These are phyloP conservation scores for Rubia tinctorum DNA, from an alignment of 305 asterid genomes.

Conservation along the genomic window DNA sequence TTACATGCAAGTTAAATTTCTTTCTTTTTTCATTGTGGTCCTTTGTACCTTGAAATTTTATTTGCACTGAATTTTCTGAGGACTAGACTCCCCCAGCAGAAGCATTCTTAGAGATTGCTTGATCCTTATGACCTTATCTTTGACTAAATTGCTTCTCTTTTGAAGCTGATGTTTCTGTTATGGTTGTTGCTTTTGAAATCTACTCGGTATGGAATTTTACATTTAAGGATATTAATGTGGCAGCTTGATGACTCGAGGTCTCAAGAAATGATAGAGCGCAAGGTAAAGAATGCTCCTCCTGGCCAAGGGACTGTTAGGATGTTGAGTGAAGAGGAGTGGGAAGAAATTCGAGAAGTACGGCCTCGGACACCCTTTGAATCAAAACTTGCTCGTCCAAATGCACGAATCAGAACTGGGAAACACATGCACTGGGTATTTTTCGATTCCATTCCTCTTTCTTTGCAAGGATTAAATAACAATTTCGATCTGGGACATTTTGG, in stretches of 20 bases:
- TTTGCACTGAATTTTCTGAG: neutral
- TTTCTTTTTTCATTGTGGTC: neutral
- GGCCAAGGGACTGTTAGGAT: constrained; percentile 92
- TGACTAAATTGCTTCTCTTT: neutral
- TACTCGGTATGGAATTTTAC: neutral
- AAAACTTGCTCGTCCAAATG: constrained; percentile 81
- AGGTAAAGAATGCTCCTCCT: constrained; percentile 79
- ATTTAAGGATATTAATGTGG: constrained; percentile 14
- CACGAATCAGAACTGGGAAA: constrained; percentile 77
- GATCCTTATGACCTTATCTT: neutral
- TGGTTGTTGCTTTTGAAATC: neutral
- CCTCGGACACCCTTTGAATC: constrained; percentile 96
- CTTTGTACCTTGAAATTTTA: neutral
- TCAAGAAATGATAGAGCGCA: constrained; percentile 70
- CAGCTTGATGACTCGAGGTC: constrained; percentile 78
- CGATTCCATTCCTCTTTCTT: neutral
- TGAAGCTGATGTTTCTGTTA: neutral
- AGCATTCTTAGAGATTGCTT: neutral
- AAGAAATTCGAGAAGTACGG: constrained; percentile 57
- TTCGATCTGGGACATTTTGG: neutral
- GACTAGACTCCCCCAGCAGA: neutral
- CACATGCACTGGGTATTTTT: constrained; percentile 43
- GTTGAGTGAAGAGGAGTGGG: constrained; percentile 95
- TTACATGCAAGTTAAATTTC: too few relatives aligned
- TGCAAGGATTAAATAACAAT: neutral